phyloP scores from a whole-genome alignment of 192 early-diverging fungal genomes.

The Ramicandelaber brevisporus region DNA sequence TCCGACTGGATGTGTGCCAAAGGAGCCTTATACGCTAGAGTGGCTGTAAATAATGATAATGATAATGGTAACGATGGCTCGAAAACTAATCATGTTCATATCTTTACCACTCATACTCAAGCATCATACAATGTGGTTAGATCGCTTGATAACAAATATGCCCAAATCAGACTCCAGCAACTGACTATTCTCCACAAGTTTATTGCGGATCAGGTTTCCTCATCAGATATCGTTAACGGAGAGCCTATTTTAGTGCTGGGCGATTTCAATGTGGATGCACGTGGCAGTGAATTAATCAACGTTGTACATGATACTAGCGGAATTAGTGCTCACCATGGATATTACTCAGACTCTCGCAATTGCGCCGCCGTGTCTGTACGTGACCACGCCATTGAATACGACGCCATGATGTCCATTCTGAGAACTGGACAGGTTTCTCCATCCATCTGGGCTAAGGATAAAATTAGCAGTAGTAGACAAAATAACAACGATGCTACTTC shows the following conservation, averaged over 20 bases:
- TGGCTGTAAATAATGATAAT: constrained; percentile 16
- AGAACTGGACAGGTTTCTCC: constrained; percentile 14
- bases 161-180: constrained; percentile 30
- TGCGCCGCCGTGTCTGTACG: too few relatives aligned
- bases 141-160: constrained; percentile 20
- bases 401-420: constrained; percentile 27
- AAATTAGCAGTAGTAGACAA: too few relatives aligned
- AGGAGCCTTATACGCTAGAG: constrained; percentile 50
- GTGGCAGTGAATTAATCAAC: too few relatives aligned
- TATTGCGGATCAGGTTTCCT: constrained; percentile 23
- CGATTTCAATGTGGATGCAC: constrained; percentile 32
- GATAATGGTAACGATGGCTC: neutral
- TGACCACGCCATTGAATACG: constrained; percentile 19
- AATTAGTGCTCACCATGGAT: too few relatives aligned
- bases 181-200: constrained; percentile 35
- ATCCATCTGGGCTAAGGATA: constrained; percentile 9
- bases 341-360: too few relatives aligned
- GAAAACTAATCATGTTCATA: constrained; percentile 18
- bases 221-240: constrained; percentile 10
- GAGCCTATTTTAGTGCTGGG: constrained; percentile 36
- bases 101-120: constrained; percentile 71
- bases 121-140: constrained; percentile 36
- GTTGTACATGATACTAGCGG: too few relatives aligned
- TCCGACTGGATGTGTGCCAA: constrained; percentile 49
- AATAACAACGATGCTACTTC: constrained; percentile 13